These are phyloP conservation scores for Erysiphe pulchra DNA, from an alignment of 2,329 filamentous ascomycete species.

Conservation along the genomic window DNA sequence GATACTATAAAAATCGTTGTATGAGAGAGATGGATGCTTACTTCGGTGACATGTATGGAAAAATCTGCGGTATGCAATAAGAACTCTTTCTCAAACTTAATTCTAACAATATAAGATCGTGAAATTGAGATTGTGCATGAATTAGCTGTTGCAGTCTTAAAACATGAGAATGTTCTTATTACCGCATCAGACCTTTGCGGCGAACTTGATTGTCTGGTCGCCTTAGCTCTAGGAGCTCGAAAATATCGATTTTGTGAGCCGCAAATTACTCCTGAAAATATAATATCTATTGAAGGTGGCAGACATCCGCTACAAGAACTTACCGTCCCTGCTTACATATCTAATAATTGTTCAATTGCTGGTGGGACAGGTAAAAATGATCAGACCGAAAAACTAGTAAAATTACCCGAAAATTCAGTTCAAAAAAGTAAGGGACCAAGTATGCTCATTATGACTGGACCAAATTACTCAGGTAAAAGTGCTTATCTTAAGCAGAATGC, in stretches of 20 bases:
- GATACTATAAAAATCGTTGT: constrained; percentile 66
- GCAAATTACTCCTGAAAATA: constrained; percentile 39
- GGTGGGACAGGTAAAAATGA: constrained; percentile 25
- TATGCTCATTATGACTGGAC: constrained; percentile 64
- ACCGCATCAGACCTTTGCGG: constrained; percentile 57
- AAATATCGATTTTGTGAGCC: constrained; percentile 50
- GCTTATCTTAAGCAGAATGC: constrained; percentile 87
- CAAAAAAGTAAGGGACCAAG: constrained; percentile 22
- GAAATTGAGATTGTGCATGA: constrained; percentile 75
- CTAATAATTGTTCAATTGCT: constrained; percentile 50
- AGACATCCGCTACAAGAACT: constrained; percentile 73
- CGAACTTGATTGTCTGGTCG: constrained; percentile 65
- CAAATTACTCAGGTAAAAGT: constrained; percentile 93
- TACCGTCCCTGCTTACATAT: constrained; percentile 52
- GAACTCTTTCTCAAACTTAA: neutral
- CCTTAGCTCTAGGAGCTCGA: constrained; percentile 51
- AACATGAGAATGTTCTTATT: constrained; percentile 38
- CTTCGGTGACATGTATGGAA: constrained; percentile 63
- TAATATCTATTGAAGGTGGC: constrained; percentile 51
- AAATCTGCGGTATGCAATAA: constrained; percentile 42
- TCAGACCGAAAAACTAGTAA: constrained; percentile 1
- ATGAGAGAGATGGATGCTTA: constrained; percentile 62
- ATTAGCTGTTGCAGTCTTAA: constrained; percentile 44
- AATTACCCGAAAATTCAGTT: constrained; percentile 1
- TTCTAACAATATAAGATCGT: constrained; percentile 26